A percentile compares a stretch with the other conserved stretches of the same genome.
phyloP scores from a whole-genome alignment of 78 protist genomes.

The Dictyostelium discoideum region dicty_2.7 NC_007089.4:3291501-3292000 shows the following conservation, averaged over 20 bases:
- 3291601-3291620: too few relatives aligned
- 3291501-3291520: not conserved
- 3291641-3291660: too few relatives aligned
- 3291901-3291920: slow-evolving; percentile 91
- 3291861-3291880: slow-evolving; percentile 21
- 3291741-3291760: not conserved
- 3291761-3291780: slow-evolving; percentile 16
- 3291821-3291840: slow-evolving; percentile 43
- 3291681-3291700: not conserved
- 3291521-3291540: not conserved
- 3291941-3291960: slow-evolving; percentile 84
- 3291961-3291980: slow-evolving; percentile 24
- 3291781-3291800: not conserved
- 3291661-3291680: not conserved
- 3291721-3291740: not conserved
- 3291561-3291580: not conserved
- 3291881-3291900: slow-evolving; percentile 93
- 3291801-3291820: slow-evolving; percentile 27
- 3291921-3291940: slow-evolving; percentile 88
- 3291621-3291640: too few relatives aligned
- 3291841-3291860: not conserved
- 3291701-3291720: too few relatives aligned
- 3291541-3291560: not conserved
- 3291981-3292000: slow-evolving; percentile 48
- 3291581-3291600: not conserved